Evolutionary conservation across 2,329 filamentous ascomycete genomes (phyloP).

Genomic region (Xylariales sp.): DNA sequence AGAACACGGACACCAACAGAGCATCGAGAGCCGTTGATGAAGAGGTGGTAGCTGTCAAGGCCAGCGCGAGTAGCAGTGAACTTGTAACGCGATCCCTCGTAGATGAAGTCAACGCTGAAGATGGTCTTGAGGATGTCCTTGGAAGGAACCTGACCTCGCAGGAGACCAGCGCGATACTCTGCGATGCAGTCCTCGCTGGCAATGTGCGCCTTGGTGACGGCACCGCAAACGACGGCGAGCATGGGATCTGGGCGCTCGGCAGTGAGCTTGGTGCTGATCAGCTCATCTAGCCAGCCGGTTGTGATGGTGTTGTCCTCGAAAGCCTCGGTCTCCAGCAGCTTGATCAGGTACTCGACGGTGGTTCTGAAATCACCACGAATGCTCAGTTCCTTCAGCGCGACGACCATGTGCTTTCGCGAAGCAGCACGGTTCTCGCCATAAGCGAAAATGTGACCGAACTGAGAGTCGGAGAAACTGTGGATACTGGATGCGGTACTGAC

Average conservation of each 20-base stretch:
- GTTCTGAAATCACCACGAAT: slow-evolving; percentile 99
- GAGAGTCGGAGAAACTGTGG: slow-evolving; percentile 97
- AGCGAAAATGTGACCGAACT: slow-evolving; percentile 98
- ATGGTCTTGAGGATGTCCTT: slow-evolving; percentile 98
- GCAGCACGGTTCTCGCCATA: slow-evolving; percentile 97
- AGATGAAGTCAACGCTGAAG: slow-evolving; percentile 97
- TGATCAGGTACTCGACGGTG: slow-evolving; percentile 98
- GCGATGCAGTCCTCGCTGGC: slow-evolving; percentile 85
- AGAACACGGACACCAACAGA: slow-evolving; percentile 88
- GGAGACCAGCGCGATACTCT: slow-evolving; percentile 82
- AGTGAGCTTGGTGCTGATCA: slow-evolving; percentile 96
- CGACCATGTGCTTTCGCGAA: slow-evolving; percentile 98
- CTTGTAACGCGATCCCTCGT: slow-evolving; percentile 94
- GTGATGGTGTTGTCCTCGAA: slow-evolving; percentile 99
- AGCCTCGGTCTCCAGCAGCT: slow-evolving; percentile 94
- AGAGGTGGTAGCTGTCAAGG: slow-evolving; percentile 90
- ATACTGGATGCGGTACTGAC: slow-evolving; percentile 95
- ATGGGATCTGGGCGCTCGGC: slow-evolving; percentile 92
- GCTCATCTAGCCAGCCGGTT: slow-evolving; percentile 96
- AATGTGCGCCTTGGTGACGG: slow-evolving; percentile 89
- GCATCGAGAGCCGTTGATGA: slow-evolving; percentile 98
- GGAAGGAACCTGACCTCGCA: slow-evolving; percentile 95
- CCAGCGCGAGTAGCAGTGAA: slow-evolving; percentile 95
- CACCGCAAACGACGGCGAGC: slow-evolving; percentile 92
- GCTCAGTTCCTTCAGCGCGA: slow-evolving; percentile 96